Base-by-base conservation (phyloP, 768 basidiomycete genomes). In the Lentinus brumalis region DNA sequence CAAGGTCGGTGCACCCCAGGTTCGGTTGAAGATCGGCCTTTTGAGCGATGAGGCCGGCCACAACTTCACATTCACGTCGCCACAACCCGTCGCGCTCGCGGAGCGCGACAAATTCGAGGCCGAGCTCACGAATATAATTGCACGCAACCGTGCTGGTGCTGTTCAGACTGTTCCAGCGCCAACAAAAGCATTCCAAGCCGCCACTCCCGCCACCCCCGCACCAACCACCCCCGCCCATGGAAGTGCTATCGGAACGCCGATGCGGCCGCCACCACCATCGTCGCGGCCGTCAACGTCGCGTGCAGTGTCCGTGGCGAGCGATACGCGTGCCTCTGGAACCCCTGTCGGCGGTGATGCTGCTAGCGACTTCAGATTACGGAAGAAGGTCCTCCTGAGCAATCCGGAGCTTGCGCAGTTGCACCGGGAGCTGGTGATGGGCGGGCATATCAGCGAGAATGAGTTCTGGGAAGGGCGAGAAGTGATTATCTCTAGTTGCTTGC, bases 401-500 rank as follows among this genome's bases (percentile, higher is more conserved):
- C 84, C 89, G 1, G 92, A 93, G 59, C 80, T 98, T 56, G 87
- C 86, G 18, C 73, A 84, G 11, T 78, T 99, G 46, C 96, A 98
- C 73, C 86, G 87, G 41, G 92, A 96, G 51, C 84, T 98, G 61
- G 97, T 98, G 49, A 85, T 92, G 74, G 80, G 79, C 31, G 86
- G 88, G 10, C 88, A 92, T 64, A 90, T 99, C 32, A 89, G 89
- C 1, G 96, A 98, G 74, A 83, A 86, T 0, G 97, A 99, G 66
- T 99, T 98, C 73, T 98, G 97, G 97, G 94, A 95, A 62, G 94
- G 94, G 35, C 82, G 97, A 70, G 91, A 97, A 83, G 94, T 97
- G 71, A 55, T 71, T 68, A 49, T 62, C 52, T 30, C 30, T 45
- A 21, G 50, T 47, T 64, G 61, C 57, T 57, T 56, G 50, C 61